These are phyloP conservation scores for Psilocybe cyanescens DNA, from an alignment of 768 basidiomycete genomes.

Conservation along the genomic window DNA sequence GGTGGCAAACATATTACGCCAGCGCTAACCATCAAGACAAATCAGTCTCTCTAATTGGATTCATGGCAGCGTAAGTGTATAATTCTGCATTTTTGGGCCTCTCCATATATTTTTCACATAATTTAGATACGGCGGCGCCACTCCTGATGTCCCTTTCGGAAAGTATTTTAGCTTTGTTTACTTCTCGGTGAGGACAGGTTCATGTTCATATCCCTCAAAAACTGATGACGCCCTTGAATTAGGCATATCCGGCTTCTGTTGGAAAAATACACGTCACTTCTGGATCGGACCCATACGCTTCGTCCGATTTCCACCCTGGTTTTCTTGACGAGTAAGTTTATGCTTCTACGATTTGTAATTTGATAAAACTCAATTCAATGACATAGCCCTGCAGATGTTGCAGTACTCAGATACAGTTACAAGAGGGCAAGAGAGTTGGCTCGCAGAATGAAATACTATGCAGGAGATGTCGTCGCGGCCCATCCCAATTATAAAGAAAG, in stretches of 20 bases:
- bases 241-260: conserved; percentile 51
- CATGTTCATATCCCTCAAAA: background rate
- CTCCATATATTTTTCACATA: too few species aligned
- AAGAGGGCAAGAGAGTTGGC: conserved; percentile 57
- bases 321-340: conserved; percentile 46
- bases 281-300: conserved; percentile 41
- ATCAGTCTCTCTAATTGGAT: conserved; percentile 48
- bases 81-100: background rate
- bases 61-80: conserved; percentile 40
- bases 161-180: conserved; percentile 25
- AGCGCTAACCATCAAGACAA: conserved; percentile 54
- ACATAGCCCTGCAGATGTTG: conserved; percentile 45
- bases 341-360: background rate
- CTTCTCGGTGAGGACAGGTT: conserved; percentile 17
- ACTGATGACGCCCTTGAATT: background rate
- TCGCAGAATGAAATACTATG: conserved; percentile 52
- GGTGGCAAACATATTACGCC: conserved; percentile 53
- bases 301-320: conserved; percentile 47
- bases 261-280: conserved; percentile 55
- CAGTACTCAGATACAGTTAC: conserved; percentile 51
- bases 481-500: conserved; percentile 41
- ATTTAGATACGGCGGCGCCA: conserved; percentile 23
- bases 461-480: conserved; percentile 37
- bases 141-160: conserved; percentile 18
- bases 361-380: background rate